Conservation (phyloP, 768 basidiomycete genomes). For the Boletellus emodensis region DNA sequence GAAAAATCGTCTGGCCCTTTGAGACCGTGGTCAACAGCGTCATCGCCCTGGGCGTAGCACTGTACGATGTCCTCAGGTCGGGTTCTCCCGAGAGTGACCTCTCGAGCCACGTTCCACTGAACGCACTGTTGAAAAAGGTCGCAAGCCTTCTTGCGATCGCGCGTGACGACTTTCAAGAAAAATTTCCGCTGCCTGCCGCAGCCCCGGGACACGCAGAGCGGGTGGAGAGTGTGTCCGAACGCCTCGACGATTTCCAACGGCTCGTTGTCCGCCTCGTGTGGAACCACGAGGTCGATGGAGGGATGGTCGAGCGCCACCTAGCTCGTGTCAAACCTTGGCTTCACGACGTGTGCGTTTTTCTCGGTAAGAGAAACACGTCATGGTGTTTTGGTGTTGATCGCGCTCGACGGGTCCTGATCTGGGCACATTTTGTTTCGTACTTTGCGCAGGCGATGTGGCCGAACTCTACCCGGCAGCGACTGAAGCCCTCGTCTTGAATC, state of each 20-base stretch:
- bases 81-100: background rate
- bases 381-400: background rate
- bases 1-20: conserved; percentile 1
- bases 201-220: conserved; percentile 11
- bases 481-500: conserved; percentile 11
- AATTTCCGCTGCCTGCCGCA: conserved; percentile 5
- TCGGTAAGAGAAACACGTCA: conserved; percentile 4
- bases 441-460: conserved; percentile 8
- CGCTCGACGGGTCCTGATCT: too few relatives aligned
- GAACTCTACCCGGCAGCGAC: conserved; percentile 14
- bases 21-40: conserved; percentile 3
- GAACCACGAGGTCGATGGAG: background rate
- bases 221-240: background rate
- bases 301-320: conserved; percentile 5
- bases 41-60: background rate
- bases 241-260: background rate
- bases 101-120: background rate
- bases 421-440: too few relatives aligned
- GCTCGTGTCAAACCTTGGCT: background rate
- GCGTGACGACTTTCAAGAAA: conserved; percentile 3
- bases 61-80: background rate
- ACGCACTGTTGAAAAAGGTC: background rate
- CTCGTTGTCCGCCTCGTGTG: background rate
- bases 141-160: background rate
- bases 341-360: conserved; percentile 2